phyloP scores from a whole-genome alignment of 805 yeast genomes.

The Millerozyma miso region DNA sequence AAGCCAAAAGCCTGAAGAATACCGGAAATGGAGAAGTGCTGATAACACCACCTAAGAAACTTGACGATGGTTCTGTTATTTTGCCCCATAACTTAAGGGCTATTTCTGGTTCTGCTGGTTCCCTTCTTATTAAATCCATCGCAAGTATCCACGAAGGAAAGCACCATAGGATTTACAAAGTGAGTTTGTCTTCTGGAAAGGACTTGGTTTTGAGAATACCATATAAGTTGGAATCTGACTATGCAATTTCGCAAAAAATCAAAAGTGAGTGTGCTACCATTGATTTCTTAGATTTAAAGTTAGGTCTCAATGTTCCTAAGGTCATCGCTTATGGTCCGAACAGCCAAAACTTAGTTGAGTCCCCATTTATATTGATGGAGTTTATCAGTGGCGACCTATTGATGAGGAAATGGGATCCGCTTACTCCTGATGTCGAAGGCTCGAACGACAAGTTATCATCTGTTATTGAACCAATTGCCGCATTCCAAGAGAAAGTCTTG shows the following conservation, averaged over 20 bases:
- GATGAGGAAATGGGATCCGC: constrained; percentile 91
- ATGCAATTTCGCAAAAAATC: constrained; percentile 60
- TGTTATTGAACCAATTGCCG: constrained; percentile 71
- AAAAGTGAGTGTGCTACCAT: constrained; percentile 91
- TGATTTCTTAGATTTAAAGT: constrained; percentile 69
- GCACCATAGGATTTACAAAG: constrained; percentile 82
- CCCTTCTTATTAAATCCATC: constrained; percentile 57
- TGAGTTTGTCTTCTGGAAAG: constrained; percentile 58
- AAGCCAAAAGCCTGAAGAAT: constrained; percentile 22
- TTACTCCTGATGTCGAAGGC: constrained; percentile 49
- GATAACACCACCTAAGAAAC: constrained; percentile 32
- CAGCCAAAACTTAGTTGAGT: constrained; percentile 55
- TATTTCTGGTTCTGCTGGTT: constrained; percentile 12
- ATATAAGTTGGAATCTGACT: constrained; percentile 67
- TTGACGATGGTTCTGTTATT: constrained; percentile 38
- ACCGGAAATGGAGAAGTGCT: constrained; percentile 19
- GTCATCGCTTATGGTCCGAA: constrained; percentile 65
- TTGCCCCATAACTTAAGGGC: constrained; percentile 45
- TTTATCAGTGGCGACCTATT: constrained; percentile 71
- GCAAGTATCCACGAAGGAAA: constrained; percentile 90
- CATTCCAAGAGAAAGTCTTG: constrained; percentile 54
- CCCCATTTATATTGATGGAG: constrained; percentile 82
- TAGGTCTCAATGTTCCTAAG: constrained; percentile 68
- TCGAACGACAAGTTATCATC: constrained; percentile 47
- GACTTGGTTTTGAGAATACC: constrained; percentile 80